Evolutionary conservation across 2,329 filamentous ascomycete genomes (phyloP), one percentile per base, ranked within the genome.

Genomic region (Talaromyces funiculosus): DNA sequence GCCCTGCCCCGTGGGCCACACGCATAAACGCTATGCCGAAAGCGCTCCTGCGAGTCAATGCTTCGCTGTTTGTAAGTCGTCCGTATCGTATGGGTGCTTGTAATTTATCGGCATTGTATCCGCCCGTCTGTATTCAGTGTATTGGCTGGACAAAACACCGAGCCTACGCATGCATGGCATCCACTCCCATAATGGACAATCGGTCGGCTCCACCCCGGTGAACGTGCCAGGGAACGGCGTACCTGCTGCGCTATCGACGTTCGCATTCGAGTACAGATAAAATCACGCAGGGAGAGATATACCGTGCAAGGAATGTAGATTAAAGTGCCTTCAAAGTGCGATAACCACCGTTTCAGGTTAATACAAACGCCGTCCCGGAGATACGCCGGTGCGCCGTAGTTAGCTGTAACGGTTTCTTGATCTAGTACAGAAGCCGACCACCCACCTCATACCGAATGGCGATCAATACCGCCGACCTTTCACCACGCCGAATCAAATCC

Each of bases 151-250:
- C 16, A 43, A 33, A 57, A 57, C 31, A 22, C 54, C 37, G 37
- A 31, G 53, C 4, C 53, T 22, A 31, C 43, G n/a, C 54, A 42
- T 24, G 45, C 45, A 49, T 49, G 14, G 18, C 38, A 14, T 49
- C 43, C 43, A 53, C 57, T 57, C 37, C 31, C 18, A 37, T 20
- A n/a, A 14, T 18, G 31, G 18, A 33, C 18, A 8, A 26, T 35
- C 56, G 38, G 57, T 31, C 45, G 31, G 38, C 38, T 43, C 61
- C 57, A 58, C 61, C 42, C 26, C 53, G 59, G 59, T 51, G 51
- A 51, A 61, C 59, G 43, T 37, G 59, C 53, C 53, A 57, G 38
- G 18, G 59, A 61, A 53, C 56, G 57, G 49, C 56, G 60, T 60
- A 59, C 60, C 60, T 62, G 60, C 60, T 62, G 43, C 33, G 42